Evolutionary conservation across 106 monocot species (phyloP), one percentile per base, ranked within the genome.

Genomic region (Phalaenopsis aphrodite): DNA sequence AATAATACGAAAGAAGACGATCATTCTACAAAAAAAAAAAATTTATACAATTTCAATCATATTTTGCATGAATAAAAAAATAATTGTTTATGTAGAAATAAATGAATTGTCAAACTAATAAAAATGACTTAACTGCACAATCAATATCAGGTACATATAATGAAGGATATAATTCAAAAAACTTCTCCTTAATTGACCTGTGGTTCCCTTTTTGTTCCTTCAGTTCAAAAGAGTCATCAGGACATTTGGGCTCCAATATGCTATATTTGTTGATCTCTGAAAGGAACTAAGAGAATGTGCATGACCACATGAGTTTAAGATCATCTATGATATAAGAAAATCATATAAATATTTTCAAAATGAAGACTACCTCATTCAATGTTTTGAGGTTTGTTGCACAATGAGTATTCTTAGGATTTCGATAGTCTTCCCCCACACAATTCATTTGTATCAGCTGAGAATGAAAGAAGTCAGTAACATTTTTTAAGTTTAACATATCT

Each of bases 1-100:
- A 88, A 8, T 45, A 46, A 24, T 77, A 49, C 17, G 84, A 82
- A 2, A 86, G 55, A 41, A 79, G 15, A 79, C 80, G 61, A 75
- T 52, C 67, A 18, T 18, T 46, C 43, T 43, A 36, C 43, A 45
- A 24, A 52, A 52, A 52, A 52, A 39, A 69, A 38, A 18, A 38
- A 11, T 21, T 3, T 10, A 61, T 30, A 30, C 30, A 30, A 0
- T 61, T 61, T 61, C 19, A 61, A 61, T 21, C n/a, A 21, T 21
- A 21, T 52, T 52, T 61, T 61, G 61, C 4, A 61, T 5, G 18
- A n/a, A 61, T 61, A 3, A 61, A 21, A 61, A 8, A 61, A 21
- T n/a, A 7, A 4, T 21, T 52, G 12, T 10, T 12, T 61, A n/a
- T n/a, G 61, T 21, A 61, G 10, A 61, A n/a, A 5, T 21, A n/a